phyloP scores from a whole-genome alignment of 768 basidiomycete species.

The Coprinellus micaceus region DNA sequence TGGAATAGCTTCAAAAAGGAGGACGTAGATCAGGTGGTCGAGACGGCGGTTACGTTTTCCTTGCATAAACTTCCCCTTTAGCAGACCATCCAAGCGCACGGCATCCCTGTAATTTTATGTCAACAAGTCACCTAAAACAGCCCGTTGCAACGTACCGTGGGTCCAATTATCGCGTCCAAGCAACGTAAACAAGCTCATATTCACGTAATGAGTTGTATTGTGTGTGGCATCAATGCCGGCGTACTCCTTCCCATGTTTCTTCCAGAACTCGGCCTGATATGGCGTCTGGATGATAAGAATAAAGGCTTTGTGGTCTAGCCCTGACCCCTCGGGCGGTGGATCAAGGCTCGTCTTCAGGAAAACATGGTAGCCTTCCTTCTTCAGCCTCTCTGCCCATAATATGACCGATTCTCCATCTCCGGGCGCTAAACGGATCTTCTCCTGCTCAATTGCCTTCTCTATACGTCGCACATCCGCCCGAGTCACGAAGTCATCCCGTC shows the following conservation, averaged over 20 bases:
- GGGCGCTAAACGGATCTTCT: conserved; percentile 2
- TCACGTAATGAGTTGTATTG: conserved; percentile 12
- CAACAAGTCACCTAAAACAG: neutral
- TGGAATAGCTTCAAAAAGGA: conserved; percentile 13
- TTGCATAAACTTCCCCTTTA: conserved; percentile 24
- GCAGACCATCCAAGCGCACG: conserved; percentile 19
- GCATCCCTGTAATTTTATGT: conserved; percentile 11
- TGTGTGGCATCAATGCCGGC: conserved; percentile 12
- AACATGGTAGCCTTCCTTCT: neutral
- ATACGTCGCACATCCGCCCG: conserved; percentile 6
- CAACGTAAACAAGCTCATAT: conserved; percentile 10
- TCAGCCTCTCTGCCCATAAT: conserved; percentile 7
- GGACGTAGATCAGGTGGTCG: conserved; percentile 21
- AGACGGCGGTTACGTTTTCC: conserved; percentile 20
- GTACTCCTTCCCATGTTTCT: neutral
- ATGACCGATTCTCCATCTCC: conserved; percentile 10
- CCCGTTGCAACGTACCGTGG: neutral
- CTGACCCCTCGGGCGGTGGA: neutral
- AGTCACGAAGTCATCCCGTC: conserved; percentile 6
- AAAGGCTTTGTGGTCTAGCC: conserved; percentile 3
- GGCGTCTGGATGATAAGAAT: conserved; percentile 13
- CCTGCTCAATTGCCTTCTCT: conserved; percentile 12
- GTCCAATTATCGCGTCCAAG: conserved; percentile 10
- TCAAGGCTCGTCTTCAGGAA: conserved; percentile 6
- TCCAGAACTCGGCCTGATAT: conserved; percentile 7